Evolutionary conservation across 768 basidiomycete genomes (phyloP), one percentile per base, ranked within the genome.

Genomic region (Termitomyces sp.): DNA sequence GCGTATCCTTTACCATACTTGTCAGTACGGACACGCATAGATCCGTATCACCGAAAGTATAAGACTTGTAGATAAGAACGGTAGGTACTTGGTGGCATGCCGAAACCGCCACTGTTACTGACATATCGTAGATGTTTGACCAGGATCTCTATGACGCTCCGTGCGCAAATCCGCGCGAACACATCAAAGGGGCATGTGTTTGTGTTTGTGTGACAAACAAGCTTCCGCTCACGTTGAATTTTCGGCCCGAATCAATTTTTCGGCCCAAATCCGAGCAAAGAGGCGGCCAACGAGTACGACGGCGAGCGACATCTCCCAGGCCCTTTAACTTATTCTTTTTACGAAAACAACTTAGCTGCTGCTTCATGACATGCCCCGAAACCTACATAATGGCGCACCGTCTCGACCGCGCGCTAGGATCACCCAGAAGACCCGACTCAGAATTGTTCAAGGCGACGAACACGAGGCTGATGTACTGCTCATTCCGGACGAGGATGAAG

Each of bases 371-470:
- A 90, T 90, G 88, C 88, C 88, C 81, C 88, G 88, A 67, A 85
- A 84, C 72, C 84, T 83, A 65, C 83, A 82, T 73, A 72, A 85
- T 75, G 85, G 82, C 72, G 81, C 86, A 64, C 85, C 88, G 58
- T 82, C 87, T 62, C 86, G 88, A 74, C 73, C 90, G 71, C 86
- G 90, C 72, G 91, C 90, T 74, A 85, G 90, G 70, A 87, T 93
- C 75, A 93, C 89, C 69, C 91, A 93, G 77, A 93, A 93, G 79
- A 90, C 88, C 64, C 84, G 90, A 58, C 88, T 93, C 67, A 88
- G 83, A 77, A 84, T 93, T 75, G 74, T 85, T 66, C 83, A 84
- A 70, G 91, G 90, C 57, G 82, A 82, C 58, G 82, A 82, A 69
- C 81, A 90, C 75, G 90, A 93, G 65, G 85, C 83, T 32, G 90